Conservation (phyloP, 176 grass and related monocot genomes). For the Luzula sylvatica region DNA sequence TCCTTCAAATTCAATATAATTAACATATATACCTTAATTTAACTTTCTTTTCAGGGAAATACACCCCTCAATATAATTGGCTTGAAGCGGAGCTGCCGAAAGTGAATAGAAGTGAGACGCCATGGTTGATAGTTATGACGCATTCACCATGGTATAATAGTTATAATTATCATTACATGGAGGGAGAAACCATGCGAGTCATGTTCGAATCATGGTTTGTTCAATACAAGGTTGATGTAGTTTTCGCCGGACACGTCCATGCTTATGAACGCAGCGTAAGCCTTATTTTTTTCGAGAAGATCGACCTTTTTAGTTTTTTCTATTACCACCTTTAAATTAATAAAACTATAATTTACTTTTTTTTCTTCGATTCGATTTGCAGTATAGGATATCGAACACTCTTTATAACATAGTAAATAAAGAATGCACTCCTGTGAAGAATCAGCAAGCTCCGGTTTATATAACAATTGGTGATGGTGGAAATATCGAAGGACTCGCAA, state of each 20-base stretch:
- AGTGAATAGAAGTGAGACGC: conserved; percentile 78
- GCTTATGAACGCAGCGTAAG: conserved; percentile 90
- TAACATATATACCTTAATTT: not conserved
- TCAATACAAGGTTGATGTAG: conserved; percentile 72
- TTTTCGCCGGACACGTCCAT: conserved; percentile 87
- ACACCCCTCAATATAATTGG: conserved; percentile 88
- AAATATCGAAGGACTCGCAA: conserved; percentile 73
- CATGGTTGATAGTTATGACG: conserved; percentile 89
- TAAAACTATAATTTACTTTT: not conserved
- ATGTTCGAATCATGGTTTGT: conserved; percentile 87
- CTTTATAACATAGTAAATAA: conserved; percentile 72
- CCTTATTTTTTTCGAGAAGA: not conserved
- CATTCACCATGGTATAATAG: conserved; percentile 97
- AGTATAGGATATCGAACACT: conserved; percentile 76
- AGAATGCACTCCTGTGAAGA: conserved; percentile 39
- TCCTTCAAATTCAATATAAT: too few relatives aligned
- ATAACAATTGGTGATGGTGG: conserved; percentile 83
- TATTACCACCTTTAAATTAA: not conserved
- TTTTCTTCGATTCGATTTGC: conserved; percentile 13
- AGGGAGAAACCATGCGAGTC: conserved; percentile 89
- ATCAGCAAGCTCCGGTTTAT: conserved; percentile 65
- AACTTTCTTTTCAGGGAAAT: conserved; percentile 40
- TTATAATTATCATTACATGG: conserved; percentile 95
- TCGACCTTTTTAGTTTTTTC: not conserved
- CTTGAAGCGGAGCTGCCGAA: conserved; percentile 69